Conservation (phyloP, 192 early-diverging fungal species). For the Radiomyces spectabilis region DNA sequence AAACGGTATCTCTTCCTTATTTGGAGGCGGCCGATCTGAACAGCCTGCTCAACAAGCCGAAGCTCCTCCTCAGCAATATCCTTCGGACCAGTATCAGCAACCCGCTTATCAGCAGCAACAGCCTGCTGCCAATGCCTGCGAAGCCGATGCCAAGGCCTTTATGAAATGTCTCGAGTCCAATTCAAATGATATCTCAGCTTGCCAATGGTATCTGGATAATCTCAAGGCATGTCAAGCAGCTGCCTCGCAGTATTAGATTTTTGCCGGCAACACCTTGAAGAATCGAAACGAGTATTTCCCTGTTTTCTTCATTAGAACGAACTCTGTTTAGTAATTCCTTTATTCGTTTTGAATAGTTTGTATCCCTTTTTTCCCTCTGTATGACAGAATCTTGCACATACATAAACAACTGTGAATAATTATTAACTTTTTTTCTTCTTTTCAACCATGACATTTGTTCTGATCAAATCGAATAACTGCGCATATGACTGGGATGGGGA, state of each 20-base stretch:
- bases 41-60: conserved; percentile 30
- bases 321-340: too few species aligned
- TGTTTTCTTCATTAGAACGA: too few species aligned
- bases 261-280: too few species aligned
- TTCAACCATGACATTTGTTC: too few species aligned
- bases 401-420: too few species aligned
- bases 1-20: conserved; percentile 32
- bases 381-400: too few species aligned
- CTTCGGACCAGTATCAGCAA: conserved; percentile 29
- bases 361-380: too few species aligned
- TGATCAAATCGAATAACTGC: too few species aligned
- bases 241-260: conserved; percentile 33
- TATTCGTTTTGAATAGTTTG: too few species aligned
- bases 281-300: too few species aligned
- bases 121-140: conserved; percentile 38
- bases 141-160: conserved; percentile 77
- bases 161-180: conserved; percentile 80
- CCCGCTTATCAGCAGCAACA: conserved; percentile 19
- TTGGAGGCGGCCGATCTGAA: conserved; percentile 37
- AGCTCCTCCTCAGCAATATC: conserved; percentile 23
- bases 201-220: conserved; percentile 88
- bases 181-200: conserved; percentile 70
- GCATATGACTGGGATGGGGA: too few species aligned
- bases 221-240: conserved; percentile 82
- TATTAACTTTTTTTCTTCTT: too few species aligned